These are phyloP conservation scores for Diospyros kaki DNA, from an alignment of 148 eudicot genomes.

Conservation along the genomic window DNA sequence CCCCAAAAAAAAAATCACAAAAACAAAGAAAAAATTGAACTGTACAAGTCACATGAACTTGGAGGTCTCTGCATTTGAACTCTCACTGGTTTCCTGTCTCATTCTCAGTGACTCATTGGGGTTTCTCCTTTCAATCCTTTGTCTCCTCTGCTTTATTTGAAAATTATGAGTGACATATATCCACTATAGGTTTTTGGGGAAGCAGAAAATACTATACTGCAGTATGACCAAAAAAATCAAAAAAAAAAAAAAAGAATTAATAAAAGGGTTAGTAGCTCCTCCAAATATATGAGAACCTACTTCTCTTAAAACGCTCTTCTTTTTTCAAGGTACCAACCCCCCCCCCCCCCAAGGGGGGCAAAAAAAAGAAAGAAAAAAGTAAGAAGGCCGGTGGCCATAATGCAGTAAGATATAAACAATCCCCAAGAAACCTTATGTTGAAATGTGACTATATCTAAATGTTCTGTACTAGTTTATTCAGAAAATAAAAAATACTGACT, in stretches of 20 bases:
- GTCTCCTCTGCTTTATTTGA: background rate
- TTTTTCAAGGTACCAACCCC: background rate
- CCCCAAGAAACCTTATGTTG: background rate
- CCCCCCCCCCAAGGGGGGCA: background rate
- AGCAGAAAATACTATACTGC: background rate
- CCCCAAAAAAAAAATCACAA: background rate
- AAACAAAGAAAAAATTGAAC: background rate
- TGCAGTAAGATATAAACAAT: too few species aligned
- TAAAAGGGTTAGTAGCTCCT: background rate
- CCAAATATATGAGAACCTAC: background rate
- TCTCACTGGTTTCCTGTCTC: background rate
- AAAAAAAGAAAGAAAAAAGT: too few species aligned
- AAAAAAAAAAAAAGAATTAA: background rate
- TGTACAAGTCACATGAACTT: background rate
- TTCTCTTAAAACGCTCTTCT: background rate
- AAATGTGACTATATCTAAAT: background rate
- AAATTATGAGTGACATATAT: background rate
- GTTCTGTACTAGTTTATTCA: background rate
- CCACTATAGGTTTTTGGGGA: background rate
- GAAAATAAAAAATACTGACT: background rate
- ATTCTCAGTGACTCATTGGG: background rate
- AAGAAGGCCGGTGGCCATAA: too few species aligned
- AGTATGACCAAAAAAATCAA: background rate
- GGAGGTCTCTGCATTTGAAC: background rate
- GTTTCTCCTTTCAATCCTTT: background rate